phyloP scores from a whole-genome alignment of 2,329 filamentous ascomycete genomes.

The Colletotrichum cordylinicola region DNA sequence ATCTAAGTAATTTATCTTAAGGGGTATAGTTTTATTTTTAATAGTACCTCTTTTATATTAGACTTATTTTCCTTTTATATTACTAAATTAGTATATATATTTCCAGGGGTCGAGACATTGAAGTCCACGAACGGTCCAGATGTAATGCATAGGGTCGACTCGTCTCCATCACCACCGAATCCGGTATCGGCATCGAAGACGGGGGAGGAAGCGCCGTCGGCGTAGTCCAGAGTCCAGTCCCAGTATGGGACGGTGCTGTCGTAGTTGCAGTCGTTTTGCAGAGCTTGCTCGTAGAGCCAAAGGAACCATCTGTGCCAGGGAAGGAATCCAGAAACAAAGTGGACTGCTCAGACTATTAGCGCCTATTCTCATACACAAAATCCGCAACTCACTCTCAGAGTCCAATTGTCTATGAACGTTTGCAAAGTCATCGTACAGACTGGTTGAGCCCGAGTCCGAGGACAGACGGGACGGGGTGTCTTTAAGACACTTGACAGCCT shows the following conservation, averaged over 20 bases:
- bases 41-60: too few species aligned
- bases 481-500: not conserved
- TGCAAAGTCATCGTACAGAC: not conserved
- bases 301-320: constrained; percentile 40
- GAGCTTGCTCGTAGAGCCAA: constrained; percentile 32
- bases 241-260: constrained; percentile 28
- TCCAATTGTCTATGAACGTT: not conserved
- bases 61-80: too few species aligned
- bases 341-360: not conserved
- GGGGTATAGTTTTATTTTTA: too few species aligned
- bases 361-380: not conserved
- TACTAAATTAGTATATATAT: too few species aligned
- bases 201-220: constrained; percentile 25
- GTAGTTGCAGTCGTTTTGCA: constrained; percentile 24
- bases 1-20: too few species aligned
- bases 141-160: not conserved
- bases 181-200: constrained; percentile 28
- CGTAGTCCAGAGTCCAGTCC: constrained; percentile 38
- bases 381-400: not conserved
- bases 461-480: not conserved
- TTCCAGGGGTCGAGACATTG: constrained; percentile 17
- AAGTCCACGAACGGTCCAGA: constrained; percentile 29
- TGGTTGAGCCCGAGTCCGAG: not conserved
- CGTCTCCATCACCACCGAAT: constrained; percentile 32
- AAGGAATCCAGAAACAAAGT: constrained; percentile 28